phyloP scores from a whole-genome alignment of 78 protist genomes.

The Capsaspora owczarzaki region DNA sequence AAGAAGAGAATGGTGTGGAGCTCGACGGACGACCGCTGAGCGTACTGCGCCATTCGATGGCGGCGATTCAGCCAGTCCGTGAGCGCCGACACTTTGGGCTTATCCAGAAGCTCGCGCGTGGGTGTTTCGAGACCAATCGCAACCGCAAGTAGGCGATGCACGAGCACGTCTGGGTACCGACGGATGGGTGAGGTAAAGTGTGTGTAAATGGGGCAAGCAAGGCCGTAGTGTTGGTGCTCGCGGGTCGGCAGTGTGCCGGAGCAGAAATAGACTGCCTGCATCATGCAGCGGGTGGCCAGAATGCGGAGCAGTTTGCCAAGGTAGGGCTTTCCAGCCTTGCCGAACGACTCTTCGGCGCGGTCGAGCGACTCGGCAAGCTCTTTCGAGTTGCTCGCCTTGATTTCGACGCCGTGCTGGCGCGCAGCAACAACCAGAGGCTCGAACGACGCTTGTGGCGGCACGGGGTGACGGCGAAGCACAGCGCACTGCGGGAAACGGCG shows the following conservation, averaged over 20 bases:
- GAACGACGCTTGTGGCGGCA: slow-evolving; percentile 12
- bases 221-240: slow-evolving; percentile 75
- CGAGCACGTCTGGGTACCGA: slow-evolving; percentile 78
- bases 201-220: slow-evolving; percentile 84
- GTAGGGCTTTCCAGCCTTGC: background rate
- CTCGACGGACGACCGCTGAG: slow-evolving; percentile 62
- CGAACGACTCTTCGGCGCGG: background rate
- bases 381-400: background rate
- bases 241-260: slow-evolving; percentile 35
- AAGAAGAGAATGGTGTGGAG: slow-evolving; percentile 74
- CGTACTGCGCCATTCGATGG: slow-evolving; percentile 69
- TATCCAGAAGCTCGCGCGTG: background rate
- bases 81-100: no score
- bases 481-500: slow-evolving; percentile 56
- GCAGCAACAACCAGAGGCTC: background rate
- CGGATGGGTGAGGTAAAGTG: slow-evolving; percentile 99
- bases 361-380: slow-evolving; percentile 19
- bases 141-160: slow-evolving; percentile 73
- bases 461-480: slow-evolving; percentile 66
- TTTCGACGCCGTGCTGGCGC: background rate
- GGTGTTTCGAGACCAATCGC: slow-evolving; percentile 12
- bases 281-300: slow-evolving; percentile 72
- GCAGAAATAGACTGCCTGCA: slow-evolving; percentile 63
- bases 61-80: slow-evolving; percentile 25
- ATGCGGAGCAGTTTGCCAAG: slow-evolving; percentile 9